Evolutionary conservation across 164 flowering plant genomes (phyloP).

Genomic region (Protea cynaroides): DNA sequence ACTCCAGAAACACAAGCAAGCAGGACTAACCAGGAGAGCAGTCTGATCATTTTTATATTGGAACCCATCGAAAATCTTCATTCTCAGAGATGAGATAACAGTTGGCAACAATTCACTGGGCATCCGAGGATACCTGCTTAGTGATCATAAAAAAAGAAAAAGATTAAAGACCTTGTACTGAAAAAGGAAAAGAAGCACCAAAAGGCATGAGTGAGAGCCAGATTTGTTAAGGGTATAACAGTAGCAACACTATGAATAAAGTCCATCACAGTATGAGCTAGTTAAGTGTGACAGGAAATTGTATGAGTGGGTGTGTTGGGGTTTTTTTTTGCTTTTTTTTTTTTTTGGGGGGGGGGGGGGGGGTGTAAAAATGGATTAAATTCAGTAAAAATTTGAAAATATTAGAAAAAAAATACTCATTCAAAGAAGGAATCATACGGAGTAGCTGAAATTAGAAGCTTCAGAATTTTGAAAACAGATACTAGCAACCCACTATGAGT

Average conservation of each 20-base stretch:
- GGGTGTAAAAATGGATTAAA: no score
- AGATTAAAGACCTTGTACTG: constrained; percentile 1
- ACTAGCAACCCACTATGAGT: constrained; percentile 61
- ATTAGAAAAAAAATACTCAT: neutral
- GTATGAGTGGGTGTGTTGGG: no score
- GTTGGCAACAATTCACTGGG: constrained; percentile 64
- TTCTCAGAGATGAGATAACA: constrained; percentile 45
- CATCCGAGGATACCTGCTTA: constrained; percentile 78
- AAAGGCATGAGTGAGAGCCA: neutral
- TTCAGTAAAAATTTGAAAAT: neutral
- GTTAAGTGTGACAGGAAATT: no score
- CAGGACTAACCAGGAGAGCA: constrained; percentile 61
- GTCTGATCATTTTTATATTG: constrained; percentile 54
- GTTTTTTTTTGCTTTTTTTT: no score
- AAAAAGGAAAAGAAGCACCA: neutral
- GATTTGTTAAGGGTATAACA: neutral
- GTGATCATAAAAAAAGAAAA: constrained; percentile 4
- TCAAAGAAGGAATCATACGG: constrained; percentile 57
- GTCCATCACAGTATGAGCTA: neutral
- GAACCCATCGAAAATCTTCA: constrained; percentile 46
- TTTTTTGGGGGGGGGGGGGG: no score
- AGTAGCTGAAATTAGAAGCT: constrained; percentile 74
- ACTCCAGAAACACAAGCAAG: constrained; percentile 5
- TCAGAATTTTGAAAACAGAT: constrained; percentile 68
- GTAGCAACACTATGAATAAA: neutral